Conservation (phyloP, 768 basidiomycete species). For the Boletus fagicola region DNA sequence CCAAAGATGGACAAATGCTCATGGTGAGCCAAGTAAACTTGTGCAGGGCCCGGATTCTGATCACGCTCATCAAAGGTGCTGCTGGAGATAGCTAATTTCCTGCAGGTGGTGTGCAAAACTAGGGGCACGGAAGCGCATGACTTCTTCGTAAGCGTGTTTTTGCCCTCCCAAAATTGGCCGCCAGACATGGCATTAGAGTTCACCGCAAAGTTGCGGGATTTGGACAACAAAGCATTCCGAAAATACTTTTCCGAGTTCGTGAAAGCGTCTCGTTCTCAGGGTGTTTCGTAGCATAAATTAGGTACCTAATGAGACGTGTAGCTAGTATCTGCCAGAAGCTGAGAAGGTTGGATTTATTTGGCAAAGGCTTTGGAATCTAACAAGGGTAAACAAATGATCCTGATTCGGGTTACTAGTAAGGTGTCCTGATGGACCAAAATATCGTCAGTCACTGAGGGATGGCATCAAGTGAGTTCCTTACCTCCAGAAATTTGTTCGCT, state of each 20-base stretch:
- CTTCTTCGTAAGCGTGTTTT: slow-evolving; percentile 73
- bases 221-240: slow-evolving; percentile 74
- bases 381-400: slow-evolving; percentile 31
- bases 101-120: slow-evolving; percentile 74
- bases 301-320: slow-evolving; percentile 1
- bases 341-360: slow-evolving; percentile 23
- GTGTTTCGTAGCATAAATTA: slow-evolving; percentile 44
- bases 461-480: slow-evolving; percentile 30
- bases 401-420: slow-evolving; percentile 8
- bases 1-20: slow-evolving; percentile 84
- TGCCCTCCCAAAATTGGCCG: slow-evolving; percentile 90
- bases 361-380: slow-evolving; percentile 34
- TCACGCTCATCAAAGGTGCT: slow-evolving; percentile 56
- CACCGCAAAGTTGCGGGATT: slow-evolving; percentile 66
- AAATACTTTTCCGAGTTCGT: slow-evolving; percentile 89
- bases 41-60: neutral
- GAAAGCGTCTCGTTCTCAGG: slow-evolving; percentile 59
- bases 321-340: neutral
- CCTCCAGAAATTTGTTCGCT: neutral
- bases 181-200: slow-evolving; percentile 74
- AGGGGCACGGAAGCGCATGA: slow-evolving; percentile 81
- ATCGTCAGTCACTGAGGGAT: slow-evolving; percentile 19
- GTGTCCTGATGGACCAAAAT: slow-evolving; percentile 14
- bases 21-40: slow-evolving; percentile 51
- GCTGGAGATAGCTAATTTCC: slow-evolving; percentile 82